Base-by-base conservation (phyloP, 2,329 filamentous ascomycete species). In the Tympanopsis confertula region DNA sequence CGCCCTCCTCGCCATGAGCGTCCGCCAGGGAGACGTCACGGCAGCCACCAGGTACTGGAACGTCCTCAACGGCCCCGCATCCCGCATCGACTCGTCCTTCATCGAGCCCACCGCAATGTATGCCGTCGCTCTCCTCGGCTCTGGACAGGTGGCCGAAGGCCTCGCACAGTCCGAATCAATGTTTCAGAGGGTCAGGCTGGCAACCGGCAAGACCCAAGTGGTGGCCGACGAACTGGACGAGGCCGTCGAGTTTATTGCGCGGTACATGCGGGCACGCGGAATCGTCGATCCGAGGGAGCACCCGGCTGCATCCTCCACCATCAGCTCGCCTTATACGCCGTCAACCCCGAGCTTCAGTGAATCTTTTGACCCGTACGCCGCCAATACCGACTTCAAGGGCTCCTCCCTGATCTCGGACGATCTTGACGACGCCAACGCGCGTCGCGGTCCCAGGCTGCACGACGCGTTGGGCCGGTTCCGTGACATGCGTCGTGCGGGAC, bases 91-190 rank as follows among this genome's bases (percentile, higher is more conserved):
- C 12, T 56, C 69, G 38, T 66, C 78, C 20, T 81, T 91, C 57
- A 82, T 94, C 44, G 87, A 94, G 62, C 84, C 87, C 18, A 82
- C 86, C 12, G 76, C 85, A 40, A 94, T 95, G 86, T 94, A 89
- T 51, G 78, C 84, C 13, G 77, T 94, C 40, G 86, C 87, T 35
- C 68, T 96, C 57, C 82, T 96, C 53, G 83, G 85, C 38, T 86
- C 84, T 44, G 86, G 87, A 30, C 80, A 86, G 50, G 74, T 88
- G 36, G 77, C 81, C n/a, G 85, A 89, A 52, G 91, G 82, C 36
- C 61, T 96, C 41, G 66, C 70, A 12, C 78, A 91, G 54, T 80
- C 84, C 7, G 84, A 91, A 48, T 68, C 78, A 52, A 93, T 94
- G 85, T 94, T 95, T 57, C 68, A 80, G 52, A 79, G 83, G 42